These are phyloP conservation scores for Calcarisporium arbuscula DNA, from an alignment of 2,329 filamentous ascomycete genomes.

Conservation along the genomic window DNA sequence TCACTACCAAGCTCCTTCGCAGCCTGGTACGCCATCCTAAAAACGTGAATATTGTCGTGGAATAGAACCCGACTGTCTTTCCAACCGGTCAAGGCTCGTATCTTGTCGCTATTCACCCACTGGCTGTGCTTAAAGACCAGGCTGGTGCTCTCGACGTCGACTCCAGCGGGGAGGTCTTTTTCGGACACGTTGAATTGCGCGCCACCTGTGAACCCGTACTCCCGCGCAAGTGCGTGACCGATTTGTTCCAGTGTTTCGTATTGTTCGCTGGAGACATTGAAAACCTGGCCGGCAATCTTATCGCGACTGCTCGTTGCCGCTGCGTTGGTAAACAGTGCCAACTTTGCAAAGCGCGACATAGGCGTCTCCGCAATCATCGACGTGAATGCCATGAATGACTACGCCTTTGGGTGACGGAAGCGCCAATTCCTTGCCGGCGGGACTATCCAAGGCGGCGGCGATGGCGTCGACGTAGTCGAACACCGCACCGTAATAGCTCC, in stretches of 20 bases:
- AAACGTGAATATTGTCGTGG: slow-evolving; percentile 26
- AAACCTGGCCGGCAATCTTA: slow-evolving; percentile 30
- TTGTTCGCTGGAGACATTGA: slow-evolving; percentile 37
- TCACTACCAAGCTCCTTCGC: too few relatives aligned
- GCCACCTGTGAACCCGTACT: slow-evolving; percentile 31
- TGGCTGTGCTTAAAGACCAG: slow-evolving; percentile 30
- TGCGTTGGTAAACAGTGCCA: too few relatives aligned
- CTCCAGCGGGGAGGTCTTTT: slow-evolving; percentile 14
- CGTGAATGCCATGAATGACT: slow-evolving; percentile 41
- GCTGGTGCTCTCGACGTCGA: too few relatives aligned
- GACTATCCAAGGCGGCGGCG: slow-evolving; percentile 19
- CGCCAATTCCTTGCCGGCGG: slow-evolving; percentile 16
- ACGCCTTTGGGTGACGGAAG: slow-evolving; percentile 27
- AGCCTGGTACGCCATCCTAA: slow-evolving; percentile 34
- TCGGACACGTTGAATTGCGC: slow-evolving; percentile 17
- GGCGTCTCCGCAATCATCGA: slow-evolving; percentile 43
- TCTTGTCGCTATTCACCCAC: slow-evolving; percentile 36
- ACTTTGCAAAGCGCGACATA: slow-evolving; percentile 41
- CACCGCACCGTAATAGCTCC: slow-evolving; percentile 36
- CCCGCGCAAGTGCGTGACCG: slow-evolving; percentile 27
- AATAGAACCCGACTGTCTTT: slow-evolving; percentile 29
- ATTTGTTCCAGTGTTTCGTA: slow-evolving; percentile 40
- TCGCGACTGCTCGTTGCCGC: slow-evolving; percentile 25
- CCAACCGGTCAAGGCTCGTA: slow-evolving; percentile 34
- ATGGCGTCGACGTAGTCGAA: too few relatives aligned